These are phyloP conservation scores for Quercus bicolor DNA, from an alignment of 306 rosid species.

Conservation along the genomic window DNA sequence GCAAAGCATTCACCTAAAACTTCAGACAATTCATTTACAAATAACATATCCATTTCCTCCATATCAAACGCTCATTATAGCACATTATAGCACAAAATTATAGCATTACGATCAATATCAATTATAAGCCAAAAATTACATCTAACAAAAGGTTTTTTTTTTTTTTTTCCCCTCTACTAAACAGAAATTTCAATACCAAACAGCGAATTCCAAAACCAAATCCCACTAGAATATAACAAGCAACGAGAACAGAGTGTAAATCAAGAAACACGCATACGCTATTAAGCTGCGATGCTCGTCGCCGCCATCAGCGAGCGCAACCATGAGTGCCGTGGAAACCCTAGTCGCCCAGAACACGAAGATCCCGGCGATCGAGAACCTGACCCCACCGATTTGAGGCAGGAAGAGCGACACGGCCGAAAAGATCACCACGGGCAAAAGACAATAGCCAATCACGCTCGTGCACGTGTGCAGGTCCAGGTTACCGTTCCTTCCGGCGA, in stretches of 20 bases:
- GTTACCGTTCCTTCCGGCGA: slow-evolving; percentile 86
- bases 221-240: slow-evolving; percentile 73
- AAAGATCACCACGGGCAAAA: slow-evolving; percentile 82
- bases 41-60: slow-evolving; percentile 37
- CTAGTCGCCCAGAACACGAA: slow-evolving; percentile 91
- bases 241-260: slow-evolving; percentile 86
- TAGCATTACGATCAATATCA: not conserved
- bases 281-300: slow-evolving; percentile 89
- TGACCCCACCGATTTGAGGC: slow-evolving; percentile 59
- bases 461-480: slow-evolving; percentile 89
- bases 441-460: slow-evolving; percentile 83
- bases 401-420: slow-evolving; percentile 73
- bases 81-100: not conserved
- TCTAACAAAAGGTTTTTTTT: not conserved
- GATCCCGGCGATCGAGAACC: slow-evolving; percentile 49
- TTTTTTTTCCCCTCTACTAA: not conserved
- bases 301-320: slow-evolving; percentile 81
- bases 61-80: not conserved
- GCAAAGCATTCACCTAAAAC: not conserved
- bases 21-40: slow-evolving; percentile 14
- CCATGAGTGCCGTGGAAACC: slow-evolving; percentile 73
- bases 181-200: slow-evolving; percentile 31
- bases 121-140: not conserved
- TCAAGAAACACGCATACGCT: slow-evolving; percentile 93
- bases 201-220: slow-evolving; percentile 16